Conservation (phyloP, 169 alveolate genomes). For the Eimeria acervulina region DNA sequence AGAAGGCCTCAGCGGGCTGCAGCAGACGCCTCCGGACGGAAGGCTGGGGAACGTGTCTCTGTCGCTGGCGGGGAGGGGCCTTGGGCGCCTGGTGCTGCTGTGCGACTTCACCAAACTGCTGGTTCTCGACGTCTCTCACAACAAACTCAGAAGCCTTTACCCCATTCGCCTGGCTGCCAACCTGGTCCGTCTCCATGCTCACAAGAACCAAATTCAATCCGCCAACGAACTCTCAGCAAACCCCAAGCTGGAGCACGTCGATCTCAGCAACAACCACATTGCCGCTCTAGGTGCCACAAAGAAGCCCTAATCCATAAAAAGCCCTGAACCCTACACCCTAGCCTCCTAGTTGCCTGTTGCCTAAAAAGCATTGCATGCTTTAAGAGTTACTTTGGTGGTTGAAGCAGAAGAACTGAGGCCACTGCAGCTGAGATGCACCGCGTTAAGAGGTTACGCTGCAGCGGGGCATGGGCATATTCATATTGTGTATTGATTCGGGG, state of each 20-base stretch:
- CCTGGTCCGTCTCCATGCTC: slow-evolving; percentile 59
- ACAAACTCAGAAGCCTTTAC: slow-evolving; percentile 64
- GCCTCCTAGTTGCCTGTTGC: background rate
- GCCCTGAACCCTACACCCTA: background rate
- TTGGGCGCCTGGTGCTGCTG: slow-evolving; percentile 16
- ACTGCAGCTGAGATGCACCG: background rate
- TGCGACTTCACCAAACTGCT: slow-evolving; percentile 47
- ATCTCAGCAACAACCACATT: slow-evolving; percentile 63
- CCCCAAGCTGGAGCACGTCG: slow-evolving; percentile 62
- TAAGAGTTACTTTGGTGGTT: background rate
- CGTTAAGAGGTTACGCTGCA: background rate
- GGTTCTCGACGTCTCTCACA: slow-evolving; percentile 39
- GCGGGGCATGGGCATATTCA: background rate
- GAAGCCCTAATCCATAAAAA: background rate
- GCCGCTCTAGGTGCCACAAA: slow-evolving; percentile 33
- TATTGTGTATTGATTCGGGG: background rate
- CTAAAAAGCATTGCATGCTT: background rate
- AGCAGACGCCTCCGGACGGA: slow-evolving; percentile 63
- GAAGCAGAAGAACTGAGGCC: background rate
- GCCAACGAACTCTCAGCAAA: slow-evolving; percentile 68
- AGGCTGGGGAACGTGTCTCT: slow-evolving; percentile 1
- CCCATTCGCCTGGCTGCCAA: slow-evolving; percentile 67
- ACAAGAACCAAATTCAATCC: slow-evolving; percentile 31
- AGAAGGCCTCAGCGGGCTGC: slow-evolving; percentile 60
- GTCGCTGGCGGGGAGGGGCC: slow-evolving; percentile 41